These are phyloP conservation scores for Globisporangium apiculatum DNA, from an alignment of 352 stramenopile species.

Conservation along the genomic window DNA sequence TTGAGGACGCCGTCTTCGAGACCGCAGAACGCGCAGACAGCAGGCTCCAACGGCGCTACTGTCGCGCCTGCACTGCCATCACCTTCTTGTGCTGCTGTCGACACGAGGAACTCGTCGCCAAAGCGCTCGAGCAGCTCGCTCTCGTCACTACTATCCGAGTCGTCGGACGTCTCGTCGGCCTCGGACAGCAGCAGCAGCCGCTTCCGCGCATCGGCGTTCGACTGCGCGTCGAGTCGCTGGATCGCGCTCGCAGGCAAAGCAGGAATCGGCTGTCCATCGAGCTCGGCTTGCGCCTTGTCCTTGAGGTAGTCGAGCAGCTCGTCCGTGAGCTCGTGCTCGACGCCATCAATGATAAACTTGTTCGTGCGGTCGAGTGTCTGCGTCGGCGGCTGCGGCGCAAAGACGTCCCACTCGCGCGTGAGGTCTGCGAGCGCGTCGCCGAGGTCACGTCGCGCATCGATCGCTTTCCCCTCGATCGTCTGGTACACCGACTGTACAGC, in stretches of 20 bases:
- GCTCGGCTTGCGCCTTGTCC: conserved; percentile 51
- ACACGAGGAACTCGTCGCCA: conserved; percentile 27
- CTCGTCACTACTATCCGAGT: conserved; percentile 21
- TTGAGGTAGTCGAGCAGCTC: conserved; percentile 63
- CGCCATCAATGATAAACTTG: conserved; percentile 68
- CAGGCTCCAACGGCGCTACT: not conserved
- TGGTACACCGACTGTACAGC: conserved; percentile 56
- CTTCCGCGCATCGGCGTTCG: conserved; percentile 3
- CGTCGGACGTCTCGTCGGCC: conserved; percentile 24
- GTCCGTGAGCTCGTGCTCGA: conserved; percentile 63
- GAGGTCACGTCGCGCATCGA: conserved; percentile 40
- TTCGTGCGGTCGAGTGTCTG: conserved; percentile 51
- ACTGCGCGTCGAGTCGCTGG: conserved; percentile 18
- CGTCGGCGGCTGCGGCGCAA: conserved; percentile 30
- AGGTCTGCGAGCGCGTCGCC: conserved; percentile 57
- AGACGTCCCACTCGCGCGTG: conserved; percentile 49
- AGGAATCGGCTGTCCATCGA: conserved; percentile 42
- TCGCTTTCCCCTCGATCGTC: conserved; percentile 58
- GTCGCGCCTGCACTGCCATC: too few species aligned
- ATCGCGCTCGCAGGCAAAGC: conserved; percentile 31
- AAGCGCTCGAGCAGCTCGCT: conserved; percentile 57
- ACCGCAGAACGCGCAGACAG: conserved; percentile 43
- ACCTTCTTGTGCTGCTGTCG: not conserved
- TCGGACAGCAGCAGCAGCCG: conserved; percentile 1
- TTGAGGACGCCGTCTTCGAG: conserved; percentile 67